Evolutionary conservation across 2,329 filamentous ascomycete genomes (phyloP), one percentile per base, ranked within the genome.

Genomic region (Cladorrhinum sp.): DNA sequence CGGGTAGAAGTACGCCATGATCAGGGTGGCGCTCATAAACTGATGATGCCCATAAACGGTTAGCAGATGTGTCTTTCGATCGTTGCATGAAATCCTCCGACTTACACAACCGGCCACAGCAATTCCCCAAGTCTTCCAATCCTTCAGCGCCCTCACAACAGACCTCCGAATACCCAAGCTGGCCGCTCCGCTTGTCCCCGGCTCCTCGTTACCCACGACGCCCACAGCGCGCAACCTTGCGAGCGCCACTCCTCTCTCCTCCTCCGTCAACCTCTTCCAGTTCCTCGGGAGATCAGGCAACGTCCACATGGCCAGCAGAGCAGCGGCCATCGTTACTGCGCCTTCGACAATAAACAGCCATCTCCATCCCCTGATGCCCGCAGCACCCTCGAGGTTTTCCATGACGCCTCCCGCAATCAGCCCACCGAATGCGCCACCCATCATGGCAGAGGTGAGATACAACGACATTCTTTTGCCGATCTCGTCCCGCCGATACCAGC

Each of bases 261-360:
- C 76, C 1, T 80, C 77, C 0, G 80, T 80, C 69, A 91, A 88
- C 0, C 69, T 82, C 8, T 61, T 66, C 16, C 86, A 86, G 58
- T 85, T 80, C 60, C 86, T 85, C 0, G 89, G 89, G 69, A 89
- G 91, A 67, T 91, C 87, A 64, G 87, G 81, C 1, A 91, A 85
- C 70, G 86, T 78, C 79, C 84, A 89, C 72, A 83, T 86, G 1
- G 81, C 82, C 1, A 77, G 71, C 3, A 56, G 12, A 2, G 55
- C 51, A 49, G 18, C 30, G 12, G 33, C 21, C 16, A 60, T 39
- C n/a, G 61, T 63, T 14, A 59, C 36, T 21, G 49, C 55, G 12
- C 86, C 86, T 74, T 85, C 81, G 23, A 84, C 75, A 24, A 68
- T 62, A 58, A 80, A 80, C 51, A 81, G 75, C 79, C 74, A 82